Base-by-base conservation (phyloP, 2,329 filamentous ascomycete genomes). In the Trichoderma gracile region DNA sequence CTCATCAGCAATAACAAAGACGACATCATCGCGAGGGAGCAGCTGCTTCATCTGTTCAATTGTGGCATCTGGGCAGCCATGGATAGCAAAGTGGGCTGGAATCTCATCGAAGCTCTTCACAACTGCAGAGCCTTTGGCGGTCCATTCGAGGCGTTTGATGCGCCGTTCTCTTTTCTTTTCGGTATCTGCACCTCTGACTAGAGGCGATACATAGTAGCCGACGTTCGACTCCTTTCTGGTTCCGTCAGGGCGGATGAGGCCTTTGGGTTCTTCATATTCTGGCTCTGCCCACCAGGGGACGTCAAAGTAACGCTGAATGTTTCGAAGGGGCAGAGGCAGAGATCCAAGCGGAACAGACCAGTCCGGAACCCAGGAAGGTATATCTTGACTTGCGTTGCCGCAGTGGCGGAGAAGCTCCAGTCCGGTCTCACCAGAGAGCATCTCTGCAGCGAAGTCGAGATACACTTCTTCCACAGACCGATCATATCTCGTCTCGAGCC, bases 211-310 rank as follows among this genome's bases (percentile, higher is more conserved):
- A n/a, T 2, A 3, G 21, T 27, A 59, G 10, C 17, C 15, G 7
- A 42, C 21, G 9, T 8, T 23, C 9, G 30, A 42, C 6, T 21
- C 21, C 19, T 33, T 30, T 14, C 45, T 38, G 4, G 19, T 27
- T 25, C 46, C 56, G 27, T 21, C 45, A 19, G 21, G 17, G 10
- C 46, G 9, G 5, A 42, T 10, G 17, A 21, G 30, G 14, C 17
- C 42, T 25, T 33, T 59, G 6, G 33, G 45, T 2, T 42, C 15
- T 12, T 38, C 7, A 14, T 50, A 50, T 5, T 17, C 10, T 9
- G 56, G 56, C 21, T 59, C 56, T 42, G 45, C 56, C 45, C 56
- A 59, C 56, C 56, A 50, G 19, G 56, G 45, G 19, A 59, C 56
- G 38, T 59, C 56, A 21, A 50, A 59, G 27, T 59, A 59, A 8